Evolutionary conservation across 257 asterid species (phyloP), one percentile per base, ranked within the genome.

Genomic region (Petunia axillaris): DNA sequence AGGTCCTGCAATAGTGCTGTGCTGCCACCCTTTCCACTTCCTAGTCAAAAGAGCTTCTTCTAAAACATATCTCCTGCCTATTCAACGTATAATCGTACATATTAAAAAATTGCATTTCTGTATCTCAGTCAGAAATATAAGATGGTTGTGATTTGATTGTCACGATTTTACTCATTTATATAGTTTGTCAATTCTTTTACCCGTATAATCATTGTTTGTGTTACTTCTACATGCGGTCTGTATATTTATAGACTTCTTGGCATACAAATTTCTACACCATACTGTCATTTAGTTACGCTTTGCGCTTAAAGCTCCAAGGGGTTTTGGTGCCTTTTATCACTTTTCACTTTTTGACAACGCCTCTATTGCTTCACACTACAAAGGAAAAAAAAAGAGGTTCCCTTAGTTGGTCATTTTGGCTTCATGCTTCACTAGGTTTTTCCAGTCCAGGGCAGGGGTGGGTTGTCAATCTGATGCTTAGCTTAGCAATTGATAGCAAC

Each of bases 401-500:
- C 8, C 54, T 4, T 39, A 67, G 75, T n/a, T 67, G 54, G 15
- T 67, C 43, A 41, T 41, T 44, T 55, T 0, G 1, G 10, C 75
- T 16, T 8, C 53, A 11, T 68, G 25, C 55, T 68, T 40, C 55
- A 14, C 43, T 39, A n/a, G 76, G 25, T 68, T 37, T 25, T 68
- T 16, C 25, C 40, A 43, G 76, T 44, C 44, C 48, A 44, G 38
- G 37, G 57, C 39, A 68, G 76, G 57, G 41, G 76, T 37, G 16
- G 55, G 76, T 46, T 46, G 48, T 46, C 41, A 70, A 60, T 44
- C 46, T 11, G 55, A 70, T 70, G 59, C 76, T 9, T 70, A 70
- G 76, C 58, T 70, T 10, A 70, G 76, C 44, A 48, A 67, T 43
- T 68, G 57, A 58, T 70, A 44, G 39, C 59, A 46, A 44, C 76